These are phyloP conservation scores for Murraya koenigii DNA, from an alignment of 345 rosid genomes.

Conservation along the genomic window DNA sequence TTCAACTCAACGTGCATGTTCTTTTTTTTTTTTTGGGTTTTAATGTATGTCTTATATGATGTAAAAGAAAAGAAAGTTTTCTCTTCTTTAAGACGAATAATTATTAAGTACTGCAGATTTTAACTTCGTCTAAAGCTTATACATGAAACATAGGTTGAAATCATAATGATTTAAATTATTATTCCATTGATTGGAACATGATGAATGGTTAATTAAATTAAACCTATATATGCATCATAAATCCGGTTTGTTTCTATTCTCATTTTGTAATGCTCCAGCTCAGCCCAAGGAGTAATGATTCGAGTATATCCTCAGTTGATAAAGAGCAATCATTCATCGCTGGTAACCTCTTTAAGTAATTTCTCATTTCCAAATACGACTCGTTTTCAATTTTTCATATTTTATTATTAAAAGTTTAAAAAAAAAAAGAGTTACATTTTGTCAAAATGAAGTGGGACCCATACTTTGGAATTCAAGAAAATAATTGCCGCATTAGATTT, in stretches of 20 bases:
- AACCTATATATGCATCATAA: no score
- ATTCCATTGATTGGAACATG: no score
- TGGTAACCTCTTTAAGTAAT: neutral
- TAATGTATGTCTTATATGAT: neutral
- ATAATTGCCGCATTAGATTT: conserved; percentile 14
- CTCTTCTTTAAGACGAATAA: neutral
- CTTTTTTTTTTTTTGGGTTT: neutral
- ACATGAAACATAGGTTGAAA: neutral
- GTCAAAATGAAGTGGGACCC: conserved; percentile 25
- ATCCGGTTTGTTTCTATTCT: no score
- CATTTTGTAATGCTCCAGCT: no score
- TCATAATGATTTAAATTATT: no score
- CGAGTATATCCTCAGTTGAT: neutral
- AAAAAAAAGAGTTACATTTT: neutral
- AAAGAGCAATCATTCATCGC: neutral
- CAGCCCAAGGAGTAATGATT: neutral
- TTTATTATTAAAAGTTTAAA: neutral
- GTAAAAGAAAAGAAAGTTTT: neutral
- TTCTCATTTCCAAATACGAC: neutral
- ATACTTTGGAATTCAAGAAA: conserved; percentile 18
- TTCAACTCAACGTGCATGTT: neutral
- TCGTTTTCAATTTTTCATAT: neutral
- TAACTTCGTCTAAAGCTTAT: neutral
- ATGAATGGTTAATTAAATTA: no score
- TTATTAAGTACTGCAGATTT: neutral